phyloP scores from a whole-genome alignment of 176 grass and related monocot species.

The Eragrostis curvula region DNA sequence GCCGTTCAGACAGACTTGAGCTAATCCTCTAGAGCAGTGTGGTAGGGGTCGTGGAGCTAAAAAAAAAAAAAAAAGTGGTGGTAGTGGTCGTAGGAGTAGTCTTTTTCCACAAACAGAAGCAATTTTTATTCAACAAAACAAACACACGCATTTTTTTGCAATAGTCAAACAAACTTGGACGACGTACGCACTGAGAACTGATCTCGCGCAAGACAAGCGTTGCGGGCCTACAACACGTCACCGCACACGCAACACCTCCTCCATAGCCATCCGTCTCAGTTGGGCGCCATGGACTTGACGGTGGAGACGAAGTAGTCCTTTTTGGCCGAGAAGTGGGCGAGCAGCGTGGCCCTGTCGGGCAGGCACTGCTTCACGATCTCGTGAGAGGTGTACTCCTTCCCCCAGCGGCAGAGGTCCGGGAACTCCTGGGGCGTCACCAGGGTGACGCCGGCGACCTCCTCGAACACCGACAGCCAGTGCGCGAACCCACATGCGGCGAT shows the following conservation, averaged over 20 bases:
- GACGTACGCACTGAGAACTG: too few species aligned
- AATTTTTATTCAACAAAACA: too few species aligned
- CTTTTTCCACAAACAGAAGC: too few species aligned
- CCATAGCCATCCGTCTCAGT: not conserved
- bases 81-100: too few species aligned
- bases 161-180: too few species aligned
- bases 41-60: too few species aligned
- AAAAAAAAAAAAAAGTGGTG: too few species aligned
- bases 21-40: too few species aligned
- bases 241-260: too few species aligned
- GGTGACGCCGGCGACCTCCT: conserved; percentile 60
- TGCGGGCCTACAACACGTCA: not conserved
- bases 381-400: conserved; percentile 20
- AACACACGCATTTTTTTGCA: too few species aligned
- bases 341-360: conserved; percentile 41
- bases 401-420: conserved; percentile 52
- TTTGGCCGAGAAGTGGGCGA: conserved; percentile 21
- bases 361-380: conserved; percentile 34
- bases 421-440: conserved; percentile 36
- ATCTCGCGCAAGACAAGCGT: not conserved
- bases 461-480: conserved; percentile 34
- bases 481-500: conserved; percentile 40
- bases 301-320: conserved; percentile 1
- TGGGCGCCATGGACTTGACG: not conserved
- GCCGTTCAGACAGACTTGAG: not conserved